Evolutionary conservation across 169 alveolate species (phyloP).

Genomic region (Eimeria sp.): DNA sequence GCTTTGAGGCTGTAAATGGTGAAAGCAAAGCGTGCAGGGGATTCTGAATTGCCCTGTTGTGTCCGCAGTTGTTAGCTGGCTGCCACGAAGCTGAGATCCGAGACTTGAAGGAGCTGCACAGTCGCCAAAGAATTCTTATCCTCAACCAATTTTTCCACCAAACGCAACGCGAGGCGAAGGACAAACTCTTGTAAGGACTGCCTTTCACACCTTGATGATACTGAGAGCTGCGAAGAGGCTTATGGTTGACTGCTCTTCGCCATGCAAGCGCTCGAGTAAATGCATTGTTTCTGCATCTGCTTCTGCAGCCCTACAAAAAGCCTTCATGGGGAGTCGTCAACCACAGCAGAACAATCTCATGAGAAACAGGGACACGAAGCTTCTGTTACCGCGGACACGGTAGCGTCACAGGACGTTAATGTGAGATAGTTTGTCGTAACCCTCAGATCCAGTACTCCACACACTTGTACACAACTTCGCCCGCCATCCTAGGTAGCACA

Average conservation of each 20-base stretch:
- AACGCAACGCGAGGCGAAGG: slow-evolving; percentile 20
- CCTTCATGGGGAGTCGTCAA: not conserved
- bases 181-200: slow-evolving; percentile 1
- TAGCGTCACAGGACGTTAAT: not conserved
- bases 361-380: slow-evolving; percentile 4
- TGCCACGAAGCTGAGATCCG: slow-evolving; percentile 38
- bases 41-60: not conserved
- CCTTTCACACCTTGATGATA: not conserved
- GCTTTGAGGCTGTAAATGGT: not conserved
- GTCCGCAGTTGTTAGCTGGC: slow-evolving; percentile 7
- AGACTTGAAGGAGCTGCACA: slow-evolving; percentile 40
- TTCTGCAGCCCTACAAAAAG: not conserved
- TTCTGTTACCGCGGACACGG: not conserved
- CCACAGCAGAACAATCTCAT: not conserved
- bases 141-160: not conserved
- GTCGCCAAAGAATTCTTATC: slow-evolving; percentile 23
- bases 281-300: not conserved
- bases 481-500: not conserved
- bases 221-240: not conserved
- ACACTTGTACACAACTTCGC: not conserved
- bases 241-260: not conserved
- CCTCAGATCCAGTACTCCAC: not conserved
- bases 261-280: not conserved
- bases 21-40: not conserved
- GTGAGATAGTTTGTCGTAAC: slow-evolving; percentile 8